Evolutionary conservation across 2,329 filamentous ascomycete species (phyloP).

Genomic region (Fusarium nygamai): DNA sequence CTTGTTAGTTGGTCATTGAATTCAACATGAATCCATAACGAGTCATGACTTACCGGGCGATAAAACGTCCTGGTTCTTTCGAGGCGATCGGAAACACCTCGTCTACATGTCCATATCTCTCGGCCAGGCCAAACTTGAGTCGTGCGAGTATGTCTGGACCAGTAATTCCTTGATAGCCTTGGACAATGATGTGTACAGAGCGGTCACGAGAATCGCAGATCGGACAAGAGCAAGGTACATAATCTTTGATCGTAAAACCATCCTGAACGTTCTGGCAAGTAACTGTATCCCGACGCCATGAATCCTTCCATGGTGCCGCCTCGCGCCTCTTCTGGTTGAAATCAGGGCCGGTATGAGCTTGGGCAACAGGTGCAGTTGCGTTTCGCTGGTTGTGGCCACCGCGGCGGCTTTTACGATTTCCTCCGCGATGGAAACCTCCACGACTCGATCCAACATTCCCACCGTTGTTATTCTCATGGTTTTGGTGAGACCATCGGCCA

Average conservation of each 20-base stretch:
- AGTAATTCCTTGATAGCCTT: neutral
- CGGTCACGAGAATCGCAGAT: constrained; percentile 45
- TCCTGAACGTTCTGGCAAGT: constrained; percentile 39
- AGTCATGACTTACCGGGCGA: constrained; percentile 44
- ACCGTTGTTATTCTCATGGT: constrained; percentile 17
- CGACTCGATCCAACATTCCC: constrained; percentile 7
- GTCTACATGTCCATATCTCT: constrained; percentile 46
- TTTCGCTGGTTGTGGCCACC: constrained; percentile 32
- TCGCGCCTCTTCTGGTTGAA: constrained; percentile 29
- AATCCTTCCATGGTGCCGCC: constrained; percentile 20
- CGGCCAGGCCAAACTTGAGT: constrained; percentile 45
- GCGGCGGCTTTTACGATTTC: constrained; percentile 25
- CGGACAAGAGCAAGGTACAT: constrained; percentile 45
- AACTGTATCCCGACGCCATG: constrained; percentile 29
- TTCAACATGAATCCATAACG: neutral
- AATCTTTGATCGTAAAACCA: constrained; percentile 26
- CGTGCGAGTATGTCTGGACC: constrained; percentile 40
- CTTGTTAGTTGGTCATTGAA: neutral
- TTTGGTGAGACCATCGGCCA: constrained; percentile 19
- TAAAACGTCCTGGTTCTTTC: constrained; percentile 28
- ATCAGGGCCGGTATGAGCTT: constrained; percentile 3
- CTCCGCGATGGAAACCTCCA: constrained; percentile 21
- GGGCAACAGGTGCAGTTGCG: constrained; percentile 26
- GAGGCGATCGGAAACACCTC: constrained; percentile 36
- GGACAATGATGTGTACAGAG: constrained; percentile 44